Conservation (phyloP, 306 rosid species). For the Trichosanthes truncata region DNA sequence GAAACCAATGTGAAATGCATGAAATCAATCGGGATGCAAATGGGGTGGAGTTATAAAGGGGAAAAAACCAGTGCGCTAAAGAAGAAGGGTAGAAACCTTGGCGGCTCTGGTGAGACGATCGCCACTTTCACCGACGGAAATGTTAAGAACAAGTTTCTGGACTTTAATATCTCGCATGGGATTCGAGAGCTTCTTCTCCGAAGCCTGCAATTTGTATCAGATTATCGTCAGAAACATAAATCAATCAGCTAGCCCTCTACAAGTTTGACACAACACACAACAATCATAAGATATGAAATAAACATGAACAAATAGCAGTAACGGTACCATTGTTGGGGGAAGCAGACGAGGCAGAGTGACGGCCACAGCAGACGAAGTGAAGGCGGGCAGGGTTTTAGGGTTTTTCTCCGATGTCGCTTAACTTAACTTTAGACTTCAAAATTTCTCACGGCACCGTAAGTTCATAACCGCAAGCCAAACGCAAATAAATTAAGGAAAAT, state of each 20-base stretch:
- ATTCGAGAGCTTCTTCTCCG: slow-evolving; percentile 63
- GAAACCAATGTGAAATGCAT: background rate
- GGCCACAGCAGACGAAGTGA: background rate
- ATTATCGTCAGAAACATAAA: background rate
- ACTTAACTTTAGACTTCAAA: background rate
- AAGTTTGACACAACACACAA: background rate
- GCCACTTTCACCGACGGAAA: slow-evolving; percentile 77
- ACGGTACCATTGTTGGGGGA: background rate
- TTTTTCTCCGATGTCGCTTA: background rate
- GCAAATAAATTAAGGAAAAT: background rate
- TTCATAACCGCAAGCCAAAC: background rate
- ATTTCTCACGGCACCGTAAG: background rate
- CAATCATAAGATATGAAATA: background rate
- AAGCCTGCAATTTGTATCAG: slow-evolving; percentile 29
- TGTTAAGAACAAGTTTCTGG: slow-evolving; percentile 72
- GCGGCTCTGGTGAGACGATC: slow-evolving; percentile 82
- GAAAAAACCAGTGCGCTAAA: background rate
- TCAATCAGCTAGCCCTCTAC: background rate
- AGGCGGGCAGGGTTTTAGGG: background rate
- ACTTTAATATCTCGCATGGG: slow-evolving; percentile 82
- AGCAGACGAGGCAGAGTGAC: background rate
- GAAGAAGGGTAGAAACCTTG: slow-evolving; percentile 25
- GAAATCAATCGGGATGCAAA: background rate
- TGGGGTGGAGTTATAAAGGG: background rate
- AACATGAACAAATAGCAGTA: background rate